Base-by-base conservation (phyloP, 495 filamentous ascomycete genomes). In the Hypomontagnella submonticulosa region DNA sequence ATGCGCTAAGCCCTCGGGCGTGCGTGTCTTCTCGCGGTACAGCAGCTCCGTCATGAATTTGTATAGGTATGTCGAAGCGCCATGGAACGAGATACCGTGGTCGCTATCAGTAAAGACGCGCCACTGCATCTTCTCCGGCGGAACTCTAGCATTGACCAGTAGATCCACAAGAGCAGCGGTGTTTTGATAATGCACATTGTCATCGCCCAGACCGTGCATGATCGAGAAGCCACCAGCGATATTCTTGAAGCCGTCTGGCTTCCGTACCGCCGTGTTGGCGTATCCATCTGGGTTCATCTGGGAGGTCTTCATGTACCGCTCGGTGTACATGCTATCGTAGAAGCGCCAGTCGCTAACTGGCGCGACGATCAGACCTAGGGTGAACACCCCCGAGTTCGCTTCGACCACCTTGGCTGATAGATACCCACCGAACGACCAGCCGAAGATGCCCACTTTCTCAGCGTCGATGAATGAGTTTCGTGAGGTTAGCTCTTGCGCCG, bases 281-380 rank as follows among this genome's bases (percentile, higher is more conserved):
- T 88, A 87, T 13, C 83, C 84, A 0, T 47, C 78, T 0, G 60
- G 56, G 67, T 89, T 88, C 30, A 70, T 53, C 37, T 70, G 62
- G 1, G 79, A 75, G 15, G 77, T 82, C 62, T 88, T 86, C 85
- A 88, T 88, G 69, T 86, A 88, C 27, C 86, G 77, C 73, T 89
- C 85, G 8, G 86, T 87, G 74, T 88, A 89, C 73, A 88, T 82
- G 57, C 69, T 80, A 62, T 89, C 85, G 74, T 88, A 88, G 72
- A 87, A 84, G 2, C 84, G 76, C 86, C 85, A 88, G 69, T 87
- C 85, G 11, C 73, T 76, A 3, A 85, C 83, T 0, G 84, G 84
- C 0, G 84, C 84, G 0, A 83, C 82, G 46, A 84, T 80, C 4
- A 87, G 34, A 1, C 78, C 85, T 13, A 84, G 70, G 0, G 82